Base-by-base conservation (phyloP, 148 eudicot genomes). In the Vaccinium vitisidaea region DNA sequence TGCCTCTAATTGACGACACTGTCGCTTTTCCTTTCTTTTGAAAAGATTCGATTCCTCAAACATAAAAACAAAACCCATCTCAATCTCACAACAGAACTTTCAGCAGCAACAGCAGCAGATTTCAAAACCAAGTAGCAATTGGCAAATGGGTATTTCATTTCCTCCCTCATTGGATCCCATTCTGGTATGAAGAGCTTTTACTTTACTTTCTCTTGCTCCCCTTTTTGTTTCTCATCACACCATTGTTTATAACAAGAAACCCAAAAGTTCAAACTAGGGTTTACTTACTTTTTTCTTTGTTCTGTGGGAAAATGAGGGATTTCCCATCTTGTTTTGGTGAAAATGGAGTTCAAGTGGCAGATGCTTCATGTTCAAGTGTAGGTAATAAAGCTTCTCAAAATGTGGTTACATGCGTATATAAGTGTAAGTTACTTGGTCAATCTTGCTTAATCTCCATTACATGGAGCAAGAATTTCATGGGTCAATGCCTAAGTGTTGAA, bases 401-500 rank as follows among this genome's bases (percentile, higher is more conserved):
- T 88, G 78, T 92, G 77, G 94, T 92, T 13, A 85, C 90, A 49
- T 92, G 92, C 87, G 88, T 89, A 27, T 90, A 92, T 83, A 92
- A 92, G 82, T 90, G 91, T 82, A 86, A 90, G 83, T 90, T 90
- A 79, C 83, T 89, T 50, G 92, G 92, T 65, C 86, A 85, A 48
- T 84, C 87, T 3, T 89, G 94, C 84, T 78, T 83, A 18, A 86
- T 92, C 52, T 88, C 92, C 18, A 82, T 92, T n/a, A 85, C 89
- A 69, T 92, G 94, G 94, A 92, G 89, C 84, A 92, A 92, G 75
- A 88, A 79, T 87, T 88, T 92, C 90, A 92, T 92, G 91, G 94
- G 94, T 49, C 94, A 90, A 90, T 91, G 92, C 55, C 73, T 92
- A 23, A 88, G 92, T 84, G 89, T 92, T 79, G 94, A 88, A 54